phyloP scores from a whole-genome alignment of 2,329 filamentous ascomycete species.

The Nigrospora osmanthi region DNA sequence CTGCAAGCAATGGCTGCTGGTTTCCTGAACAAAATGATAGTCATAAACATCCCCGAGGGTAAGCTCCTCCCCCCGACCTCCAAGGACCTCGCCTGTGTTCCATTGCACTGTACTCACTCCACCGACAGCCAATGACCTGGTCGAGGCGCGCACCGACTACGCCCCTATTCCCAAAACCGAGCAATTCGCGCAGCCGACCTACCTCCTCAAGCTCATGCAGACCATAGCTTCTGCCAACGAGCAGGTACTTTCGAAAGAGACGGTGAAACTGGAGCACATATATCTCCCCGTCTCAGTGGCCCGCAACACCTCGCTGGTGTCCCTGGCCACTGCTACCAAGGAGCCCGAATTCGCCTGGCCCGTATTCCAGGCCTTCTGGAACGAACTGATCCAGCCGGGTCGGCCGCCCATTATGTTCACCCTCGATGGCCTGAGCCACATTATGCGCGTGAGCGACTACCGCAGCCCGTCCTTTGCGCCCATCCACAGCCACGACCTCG shows the following conservation, averaged over 20 bases:
- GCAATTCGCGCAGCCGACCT: slow-evolving; percentile 72
- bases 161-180: slow-evolving; percentile 50
- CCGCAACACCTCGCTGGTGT: slow-evolving; percentile 51
- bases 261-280: slow-evolving; percentile 42
- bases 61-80: slow-evolving; percentile 17
- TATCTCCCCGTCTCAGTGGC: slow-evolving; percentile 53
- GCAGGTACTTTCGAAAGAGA: slow-evolving; percentile 47
- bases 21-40: slow-evolving; percentile 77
- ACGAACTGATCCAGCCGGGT: slow-evolving; percentile 56
- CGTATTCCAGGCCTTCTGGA: slow-evolving; percentile 74
- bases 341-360: slow-evolving; percentile 74
- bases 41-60: slow-evolving; percentile 88
- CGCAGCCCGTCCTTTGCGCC: slow-evolving; percentile 59
- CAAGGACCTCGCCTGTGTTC: not conserved
- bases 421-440: slow-evolving; percentile 72
- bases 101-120: not conserved
- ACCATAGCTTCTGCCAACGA: slow-evolving; percentile 68
- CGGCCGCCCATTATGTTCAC: slow-evolving; percentile 57
- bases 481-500: slow-evolving; percentile 82
- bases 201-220: slow-evolving; percentile 66
- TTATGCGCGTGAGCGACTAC: slow-evolving; percentile 75
- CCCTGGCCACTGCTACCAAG: slow-evolving; percentile 62
- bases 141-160: slow-evolving; percentile 76
- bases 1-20: slow-evolving; percentile 79
- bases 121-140: slow-evolving; percentile 63